Evolutionary conservation across 2,329 filamentous ascomycete genomes (phyloP).

Genomic region (Fusarium devonianum): DNA sequence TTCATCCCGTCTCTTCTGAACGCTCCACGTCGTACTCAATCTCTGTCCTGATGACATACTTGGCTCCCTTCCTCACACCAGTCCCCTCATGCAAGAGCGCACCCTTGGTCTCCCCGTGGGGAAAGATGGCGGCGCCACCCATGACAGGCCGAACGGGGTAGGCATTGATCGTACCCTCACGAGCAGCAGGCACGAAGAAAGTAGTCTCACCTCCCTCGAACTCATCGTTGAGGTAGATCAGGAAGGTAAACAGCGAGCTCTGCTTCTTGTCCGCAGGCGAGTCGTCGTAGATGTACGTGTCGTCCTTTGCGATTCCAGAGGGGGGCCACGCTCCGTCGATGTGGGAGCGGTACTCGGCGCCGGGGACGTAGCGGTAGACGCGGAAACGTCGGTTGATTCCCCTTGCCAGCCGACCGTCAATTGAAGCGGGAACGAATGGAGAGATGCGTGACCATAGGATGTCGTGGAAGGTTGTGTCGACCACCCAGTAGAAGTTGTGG

Average conservation of each 20-base stretch:
- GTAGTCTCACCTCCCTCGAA: conserved; percentile 76
- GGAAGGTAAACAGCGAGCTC: conserved; percentile 73
- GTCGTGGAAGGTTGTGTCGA: conserved; percentile 69
- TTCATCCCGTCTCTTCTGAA: conserved; percentile 3
- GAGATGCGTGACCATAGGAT: conserved; percentile 68
- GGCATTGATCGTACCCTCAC: conserved; percentile 72
- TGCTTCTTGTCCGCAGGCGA: conserved; percentile 67
- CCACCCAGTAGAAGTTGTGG: conserved; percentile 78
- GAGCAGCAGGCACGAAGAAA: conserved; percentile 70
- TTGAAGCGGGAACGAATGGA: conserved; percentile 61
- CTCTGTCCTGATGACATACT: conserved; percentile 75
- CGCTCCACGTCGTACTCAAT: conserved; percentile 71
- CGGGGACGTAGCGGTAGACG: conserved; percentile 76
- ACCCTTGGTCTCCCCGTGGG: conserved; percentile 71
- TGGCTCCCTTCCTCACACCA: conserved; percentile 70
- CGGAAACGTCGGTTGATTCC: conserved; percentile 75
- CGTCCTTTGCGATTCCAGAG: conserved; percentile 65
- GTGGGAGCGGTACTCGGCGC: conserved; percentile 74
- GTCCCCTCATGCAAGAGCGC: conserved; percentile 75
- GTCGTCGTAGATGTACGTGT: conserved; percentile 70
- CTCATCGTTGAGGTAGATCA: conserved; percentile 75
- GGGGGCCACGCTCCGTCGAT: conserved; percentile 79
- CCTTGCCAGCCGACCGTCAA: conserved; percentile 64
- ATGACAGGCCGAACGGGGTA: conserved; percentile 74
- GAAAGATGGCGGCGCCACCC: conserved; percentile 73